Conservation (phyloP, 202 grass and related monocot species). For the Saccharum hybrid region DNA sequence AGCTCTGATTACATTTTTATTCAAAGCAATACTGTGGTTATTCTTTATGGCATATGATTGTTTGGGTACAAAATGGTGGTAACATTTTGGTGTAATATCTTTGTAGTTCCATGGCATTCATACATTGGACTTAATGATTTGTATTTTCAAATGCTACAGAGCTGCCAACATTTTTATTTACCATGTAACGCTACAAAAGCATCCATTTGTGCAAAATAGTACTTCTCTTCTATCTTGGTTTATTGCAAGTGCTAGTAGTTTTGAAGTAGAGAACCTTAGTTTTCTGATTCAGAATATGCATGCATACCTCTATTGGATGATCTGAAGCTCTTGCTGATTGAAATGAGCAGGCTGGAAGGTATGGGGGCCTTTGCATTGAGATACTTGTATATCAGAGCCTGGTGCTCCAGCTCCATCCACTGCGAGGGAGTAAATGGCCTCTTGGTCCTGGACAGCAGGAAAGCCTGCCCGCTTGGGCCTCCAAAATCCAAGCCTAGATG, state of each 20-base stretch:
- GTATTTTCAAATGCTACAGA: not conserved
- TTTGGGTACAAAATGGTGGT: not conserved
- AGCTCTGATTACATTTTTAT: slow-evolving; percentile 17
- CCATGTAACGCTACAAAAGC: not conserved
- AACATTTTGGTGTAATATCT: not conserved
- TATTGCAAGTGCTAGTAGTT: not conserved
- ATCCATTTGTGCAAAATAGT: not conserved
- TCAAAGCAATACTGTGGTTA: not conserved
- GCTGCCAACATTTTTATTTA: not conserved
- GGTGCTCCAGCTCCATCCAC: slow-evolving; percentile 96
- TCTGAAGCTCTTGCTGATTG: slow-evolving; percentile 73
- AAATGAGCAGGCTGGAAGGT: slow-evolving; percentile 78
- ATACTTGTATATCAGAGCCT: slow-evolving; percentile 96
- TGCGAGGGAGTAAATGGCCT: slow-evolving; percentile 90
- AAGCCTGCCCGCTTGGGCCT: slow-evolving; percentile 52
- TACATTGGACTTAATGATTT: not conserved
- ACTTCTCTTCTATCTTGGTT: not conserved
- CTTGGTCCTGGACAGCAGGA: slow-evolving; percentile 75
- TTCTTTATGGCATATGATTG: not conserved
- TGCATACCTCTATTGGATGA: slow-evolving; percentile 70
- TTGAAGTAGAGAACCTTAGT: not conserved
- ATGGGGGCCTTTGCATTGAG: slow-evolving; percentile 85
- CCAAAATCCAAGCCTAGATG: slow-evolving; percentile 59
- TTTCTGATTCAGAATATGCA: not conserved
- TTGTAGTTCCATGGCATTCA: not conserved